phyloP scores from a whole-genome alignment of 768 basidiomycete species.

The Cantharellus anzutake region DNA sequence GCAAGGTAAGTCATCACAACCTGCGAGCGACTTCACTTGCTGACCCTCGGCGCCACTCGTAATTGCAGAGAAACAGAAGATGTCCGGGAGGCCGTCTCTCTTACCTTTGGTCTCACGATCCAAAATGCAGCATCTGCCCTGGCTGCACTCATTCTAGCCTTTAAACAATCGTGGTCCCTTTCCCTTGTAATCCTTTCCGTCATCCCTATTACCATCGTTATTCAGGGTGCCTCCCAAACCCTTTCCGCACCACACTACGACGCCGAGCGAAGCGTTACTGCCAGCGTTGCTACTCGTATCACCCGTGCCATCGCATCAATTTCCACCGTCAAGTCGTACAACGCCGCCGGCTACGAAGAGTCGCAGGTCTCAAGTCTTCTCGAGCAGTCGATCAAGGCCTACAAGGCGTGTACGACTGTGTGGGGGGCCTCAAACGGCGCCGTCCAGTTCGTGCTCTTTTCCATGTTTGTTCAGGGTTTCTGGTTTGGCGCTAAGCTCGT shows the following conservation, averaged over 20 bases:
- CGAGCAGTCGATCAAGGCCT: conserved; percentile 11
- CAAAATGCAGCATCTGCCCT: conserved; percentile 68
- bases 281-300: conserved; percentile 56
- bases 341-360: conserved; percentile 17
- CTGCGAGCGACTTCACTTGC: neutral
- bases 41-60: neutral
- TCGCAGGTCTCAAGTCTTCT: conserved; percentile 16
- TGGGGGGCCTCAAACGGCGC: conserved; percentile 59
- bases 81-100: conserved; percentile 66
- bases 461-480: conserved; percentile 92
- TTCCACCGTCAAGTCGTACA: conserved; percentile 48
- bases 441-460: conserved; percentile 67
- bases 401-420: conserved; percentile 24
- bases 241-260: conserved; percentile 47
- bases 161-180: conserved; percentile 59
- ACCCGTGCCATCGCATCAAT: conserved; percentile 64
- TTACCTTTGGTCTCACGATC: conserved; percentile 56
- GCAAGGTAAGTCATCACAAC: conserved; percentile 33
- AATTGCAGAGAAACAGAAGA: conserved; percentile 76
- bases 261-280: conserved; percentile 44
- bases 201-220: conserved; percentile 61
- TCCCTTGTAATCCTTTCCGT: conserved; percentile 85
- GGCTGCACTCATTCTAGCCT: conserved; percentile 64
- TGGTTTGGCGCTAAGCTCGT: conserved; percentile 90
- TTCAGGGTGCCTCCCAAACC: conserved; percentile 57